Percentiles rank a stretch among this genome's conserved stretches.
These are phyloP conservation scores for Suillus alpinus DNA, from an alignment of 768 basidiomycete species.

Conservation along the genomic window DNA sequence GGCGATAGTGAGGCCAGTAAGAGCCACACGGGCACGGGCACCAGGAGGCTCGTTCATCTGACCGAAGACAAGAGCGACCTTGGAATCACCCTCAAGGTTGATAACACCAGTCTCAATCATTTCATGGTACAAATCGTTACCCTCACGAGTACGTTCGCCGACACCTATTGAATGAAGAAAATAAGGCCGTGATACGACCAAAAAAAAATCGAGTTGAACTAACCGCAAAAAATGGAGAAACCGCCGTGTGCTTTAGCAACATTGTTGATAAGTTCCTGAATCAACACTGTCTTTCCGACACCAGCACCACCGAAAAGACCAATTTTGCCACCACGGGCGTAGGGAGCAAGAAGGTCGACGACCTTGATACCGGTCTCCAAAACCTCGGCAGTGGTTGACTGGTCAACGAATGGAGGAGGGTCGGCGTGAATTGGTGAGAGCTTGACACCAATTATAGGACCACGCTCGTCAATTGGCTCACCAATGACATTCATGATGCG, in stretches of 20 bases:
- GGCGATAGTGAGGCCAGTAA: slow-evolving; percentile 98
- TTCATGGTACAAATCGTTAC: slow-evolving; percentile 98
- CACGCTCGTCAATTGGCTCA: slow-evolving; percentile 99
- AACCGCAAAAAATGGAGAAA: slow-evolving; percentile 99
- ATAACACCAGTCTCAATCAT: slow-evolving; percentile 99
- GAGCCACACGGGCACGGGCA: slow-evolving; percentile 99
- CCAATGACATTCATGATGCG: slow-evolving; percentile 99
- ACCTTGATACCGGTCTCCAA: slow-evolving; percentile 99
- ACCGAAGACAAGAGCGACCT: slow-evolving; percentile 99
- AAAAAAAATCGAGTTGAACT: slow-evolving; percentile 19
- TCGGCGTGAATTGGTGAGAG: slow-evolving; percentile 94
- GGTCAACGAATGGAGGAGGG: slow-evolving; percentile 95
- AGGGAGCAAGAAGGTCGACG: slow-evolving; percentile 98
- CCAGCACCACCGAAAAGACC: slow-evolving; percentile 99
- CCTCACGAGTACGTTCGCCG: slow-evolving; percentile 99
- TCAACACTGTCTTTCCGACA: slow-evolving; percentile 99
- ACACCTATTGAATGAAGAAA: slow-evolving; percentile 61
- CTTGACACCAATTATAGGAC: slow-evolving; percentile 96
- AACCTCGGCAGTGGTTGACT: slow-evolving; percentile 98
- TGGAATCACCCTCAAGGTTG: slow-evolving; percentile 99
- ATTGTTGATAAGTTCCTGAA: slow-evolving; percentile 99
- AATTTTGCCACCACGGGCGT: slow-evolving; percentile 99
- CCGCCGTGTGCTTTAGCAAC: slow-evolving; percentile 99
- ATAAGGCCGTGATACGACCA: slow-evolving; percentile 2
- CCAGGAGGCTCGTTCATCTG: slow-evolving; percentile 99